Base-by-base conservation (phyloP, 1,284 basidiomycete species). In the Trametes hirsuta region DNA sequence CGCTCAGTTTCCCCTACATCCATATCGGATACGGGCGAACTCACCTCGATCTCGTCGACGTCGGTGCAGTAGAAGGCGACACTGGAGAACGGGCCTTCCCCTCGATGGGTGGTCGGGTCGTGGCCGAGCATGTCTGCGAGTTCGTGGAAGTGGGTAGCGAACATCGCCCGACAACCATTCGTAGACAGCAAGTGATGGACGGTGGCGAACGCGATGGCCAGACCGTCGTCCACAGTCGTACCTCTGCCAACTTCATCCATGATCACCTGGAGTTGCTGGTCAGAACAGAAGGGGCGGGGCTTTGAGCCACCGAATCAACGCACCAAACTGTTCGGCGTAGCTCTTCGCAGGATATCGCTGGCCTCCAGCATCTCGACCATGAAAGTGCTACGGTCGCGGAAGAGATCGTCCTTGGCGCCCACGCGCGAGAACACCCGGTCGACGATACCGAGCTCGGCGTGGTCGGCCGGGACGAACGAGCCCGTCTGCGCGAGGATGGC, bases 241-340 rank as follows among this genome's bases (percentile, higher is more conserved):
- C 97, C 97, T 65, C 97, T 81, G 2, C 97, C 97, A 18, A 99
- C 93, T 77, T 99, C 97, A 72, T 98, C 95, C 93, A 98, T 96
- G 65, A 98, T 95, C 18, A 97, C 92, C 93, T 94, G n/a, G 0
- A 2, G 25, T n/a, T 8, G 6, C 10, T 12, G 39, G 6, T 48
- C 12, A 41, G 24, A 9, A 10, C 4, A 24, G 15, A 5, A 4
- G 37, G 3, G n/a, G 5, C 10, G 18, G 18, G 18, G 18, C 5
- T 30, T 30, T 30, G 4, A 8, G 30, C 30, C 8, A n/a, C 8
- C 37, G 45, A 36, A 56, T 40, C 25, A 12, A 76, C 85, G 66
- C 66, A 93, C 93, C 57, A 98, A 79, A 61, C 94, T 96, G 55
- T 81, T 84, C 4, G 85, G 76, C 12, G 94, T 96, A 2, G 97